Percentiles rank a stretch among this genome's conserved stretches.
Conservation (phyloP, 108 stramenopile genomes). For the Cyclotella choctawhatcheeana region DNA sequence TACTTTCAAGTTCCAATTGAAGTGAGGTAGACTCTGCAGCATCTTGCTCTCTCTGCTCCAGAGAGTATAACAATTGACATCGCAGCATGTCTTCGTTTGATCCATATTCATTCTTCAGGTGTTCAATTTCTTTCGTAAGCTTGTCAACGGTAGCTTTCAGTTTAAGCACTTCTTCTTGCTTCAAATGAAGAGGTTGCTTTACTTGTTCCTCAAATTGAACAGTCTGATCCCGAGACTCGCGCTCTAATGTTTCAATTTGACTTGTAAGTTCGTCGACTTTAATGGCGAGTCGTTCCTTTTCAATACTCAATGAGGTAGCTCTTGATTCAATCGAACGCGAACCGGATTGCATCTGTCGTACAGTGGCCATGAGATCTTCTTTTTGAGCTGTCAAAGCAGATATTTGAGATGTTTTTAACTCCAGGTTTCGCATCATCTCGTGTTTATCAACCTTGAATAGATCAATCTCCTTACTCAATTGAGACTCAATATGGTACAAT, state of each 20-base stretch:
- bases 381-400: conserved; percentile 1
- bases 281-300: neutral
- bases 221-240: neutral
- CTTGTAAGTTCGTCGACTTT: neutral
- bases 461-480: neutral
- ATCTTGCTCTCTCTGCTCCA: conserved; percentile 2
- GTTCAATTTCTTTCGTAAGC: neutral
- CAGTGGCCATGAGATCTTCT: conserved; percentile 7
- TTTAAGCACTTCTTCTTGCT: neutral
- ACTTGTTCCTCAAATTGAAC: neutral
- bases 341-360: neutral
- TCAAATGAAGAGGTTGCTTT: neutral
- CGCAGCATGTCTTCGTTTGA: neutral
- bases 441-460: neutral
- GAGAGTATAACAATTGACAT: neutral
- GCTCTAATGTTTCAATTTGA: neutral
- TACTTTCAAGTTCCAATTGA: neutral
- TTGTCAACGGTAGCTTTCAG: neutral
- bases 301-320: neutral
- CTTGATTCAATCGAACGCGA: neutral
- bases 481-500: neutral
- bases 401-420: neutral
- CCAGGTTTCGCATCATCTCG: neutral
- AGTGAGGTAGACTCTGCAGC: neutral
- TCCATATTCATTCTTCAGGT: neutral